A percentile compares a stretch with the other conserved stretches of the same genome.
Conservation (phyloP, 306 rosid genomes). For the Calophaca sinica region DNA sequence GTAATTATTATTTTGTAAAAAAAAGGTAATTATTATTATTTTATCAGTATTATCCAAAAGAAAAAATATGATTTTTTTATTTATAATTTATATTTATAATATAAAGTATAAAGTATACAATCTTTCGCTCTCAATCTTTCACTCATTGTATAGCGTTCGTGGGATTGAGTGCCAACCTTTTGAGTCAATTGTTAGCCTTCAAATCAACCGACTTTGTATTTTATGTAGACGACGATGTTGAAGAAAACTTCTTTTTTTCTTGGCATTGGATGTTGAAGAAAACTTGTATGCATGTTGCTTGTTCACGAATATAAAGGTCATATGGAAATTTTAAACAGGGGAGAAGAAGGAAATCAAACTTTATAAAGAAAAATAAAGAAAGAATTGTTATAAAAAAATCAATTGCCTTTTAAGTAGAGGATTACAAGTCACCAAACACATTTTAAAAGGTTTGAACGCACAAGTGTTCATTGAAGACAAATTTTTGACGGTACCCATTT, state of each 20-base stretch:
- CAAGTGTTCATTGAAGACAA: slow-evolving; percentile 11
- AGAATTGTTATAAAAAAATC: background rate
- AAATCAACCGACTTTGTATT: slow-evolving; percentile 3
- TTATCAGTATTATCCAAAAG: background rate
- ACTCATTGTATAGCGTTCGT: no score
- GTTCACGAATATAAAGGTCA: slow-evolving; percentile 1
- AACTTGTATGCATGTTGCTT: slow-evolving; percentile 6
- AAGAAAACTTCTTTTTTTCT: no score
- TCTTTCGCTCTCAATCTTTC: background rate
- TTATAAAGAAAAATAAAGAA: background rate
- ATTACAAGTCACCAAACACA: slow-evolving; percentile 35
- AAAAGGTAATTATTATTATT: background rate
- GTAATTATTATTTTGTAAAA: no score
- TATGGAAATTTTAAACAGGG: no score
- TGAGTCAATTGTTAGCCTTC: slow-evolving; percentile 27
- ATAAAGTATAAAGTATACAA: background rate
- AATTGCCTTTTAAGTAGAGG: background rate
- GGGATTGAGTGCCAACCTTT: slow-evolving; percentile 13
- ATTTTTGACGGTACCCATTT: background rate
- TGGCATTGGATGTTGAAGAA: background rate
- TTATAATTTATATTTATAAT: no score
- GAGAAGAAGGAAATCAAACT: no score
- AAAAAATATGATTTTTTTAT: background rate
- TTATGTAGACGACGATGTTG: background rate
- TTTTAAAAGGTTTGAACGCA: slow-evolving; percentile 20